These are phyloP conservation scores for Dendrobium chrysotoxum DNA, from an alignment of 106 monocot genomes.

Conservation along the genomic window DNA sequence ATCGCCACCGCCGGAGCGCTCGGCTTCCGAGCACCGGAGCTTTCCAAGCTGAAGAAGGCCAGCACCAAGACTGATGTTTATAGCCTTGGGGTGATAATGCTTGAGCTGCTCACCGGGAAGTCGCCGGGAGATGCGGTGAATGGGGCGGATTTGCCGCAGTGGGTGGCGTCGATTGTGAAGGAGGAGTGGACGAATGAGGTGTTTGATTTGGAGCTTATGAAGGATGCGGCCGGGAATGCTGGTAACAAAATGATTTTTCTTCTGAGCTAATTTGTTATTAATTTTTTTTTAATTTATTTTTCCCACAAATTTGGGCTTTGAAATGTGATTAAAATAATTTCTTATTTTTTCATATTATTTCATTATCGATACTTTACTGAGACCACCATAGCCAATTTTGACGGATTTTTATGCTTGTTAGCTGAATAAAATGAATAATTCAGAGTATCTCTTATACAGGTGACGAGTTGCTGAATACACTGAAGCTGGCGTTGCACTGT, in stretches of 20 bases:
- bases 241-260: background rate
- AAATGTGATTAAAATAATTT: no score
- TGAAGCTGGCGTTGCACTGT: constrained; percentile 87
- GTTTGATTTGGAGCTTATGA: constrained; percentile 78
- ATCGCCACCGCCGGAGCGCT: constrained; percentile 50
- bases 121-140: constrained; percentile 65
- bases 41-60: constrained; percentile 74
- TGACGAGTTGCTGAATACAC: constrained; percentile 66
- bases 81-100: constrained; percentile 72
- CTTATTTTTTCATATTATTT: no score
- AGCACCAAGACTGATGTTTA: constrained; percentile 73
- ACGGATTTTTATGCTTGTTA: no score
- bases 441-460: constrained; percentile 8
- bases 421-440: no score
- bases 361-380: no score
- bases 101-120: constrained; percentile 89
- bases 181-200: constrained; percentile 95
- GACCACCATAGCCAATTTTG: no score
- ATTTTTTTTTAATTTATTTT: no score
- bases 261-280: no score
- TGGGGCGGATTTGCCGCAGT: constrained; percentile 75
- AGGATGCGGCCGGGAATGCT: constrained; percentile 27
- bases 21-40: constrained; percentile 89
- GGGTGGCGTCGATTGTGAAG: constrained; percentile 83
- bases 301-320: no score